Evolutionary conservation across 768 basidiomycete species (phyloP).

Genomic region (Inosperma sp.): DNA sequence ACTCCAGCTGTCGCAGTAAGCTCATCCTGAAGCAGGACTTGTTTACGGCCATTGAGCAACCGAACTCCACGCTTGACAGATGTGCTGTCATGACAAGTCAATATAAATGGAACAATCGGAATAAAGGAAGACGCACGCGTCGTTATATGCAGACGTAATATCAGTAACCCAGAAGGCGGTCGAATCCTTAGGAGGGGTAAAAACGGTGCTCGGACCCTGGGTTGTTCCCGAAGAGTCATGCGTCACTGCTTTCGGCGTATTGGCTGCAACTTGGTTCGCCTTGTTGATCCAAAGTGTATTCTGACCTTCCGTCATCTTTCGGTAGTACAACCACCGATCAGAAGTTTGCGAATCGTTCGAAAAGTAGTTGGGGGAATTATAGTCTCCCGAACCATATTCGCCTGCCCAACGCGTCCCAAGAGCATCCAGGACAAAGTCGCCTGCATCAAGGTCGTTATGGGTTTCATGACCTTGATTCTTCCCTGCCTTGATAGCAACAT

Average conservation of each 20-base stretch:
- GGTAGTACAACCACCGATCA: conserved; percentile 86
- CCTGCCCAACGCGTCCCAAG: conserved; percentile 93
- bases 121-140: conserved; percentile 50
- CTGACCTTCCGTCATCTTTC: conserved; percentile 96
- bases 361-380: conserved; percentile 74
- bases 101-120: conserved; percentile 11
- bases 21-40: conserved; percentile 93
- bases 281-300: conserved; percentile 81
- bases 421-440: conserved; percentile 94
- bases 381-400: conserved; percentile 88
- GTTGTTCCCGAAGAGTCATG: conserved; percentile 48
- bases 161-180: conserved; percentile 82
- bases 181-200: conserved; percentile 55
- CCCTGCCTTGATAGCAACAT: conserved; percentile 87
- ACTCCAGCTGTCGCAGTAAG: conserved; percentile 55
- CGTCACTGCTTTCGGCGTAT: conserved; percentile 50
- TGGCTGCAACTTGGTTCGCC: conserved; percentile 76
- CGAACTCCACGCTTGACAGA: conserved; percentile 84
- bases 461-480: conserved; percentile 80
- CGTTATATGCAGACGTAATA: conserved; percentile 69
- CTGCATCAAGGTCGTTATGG: conserved; percentile 90
- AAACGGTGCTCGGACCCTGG: conserved; percentile 85
- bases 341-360: conserved; percentile 61
- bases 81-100: conserved; percentile 35
- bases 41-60: conserved; percentile 73